Percentiles rank a stretch among this genome's conserved stretches.
These are phyloP conservation scores for Phyllostachys edulis DNA, from an alignment of 176 grass and related monocot genomes.

Conservation along the genomic window DNA sequence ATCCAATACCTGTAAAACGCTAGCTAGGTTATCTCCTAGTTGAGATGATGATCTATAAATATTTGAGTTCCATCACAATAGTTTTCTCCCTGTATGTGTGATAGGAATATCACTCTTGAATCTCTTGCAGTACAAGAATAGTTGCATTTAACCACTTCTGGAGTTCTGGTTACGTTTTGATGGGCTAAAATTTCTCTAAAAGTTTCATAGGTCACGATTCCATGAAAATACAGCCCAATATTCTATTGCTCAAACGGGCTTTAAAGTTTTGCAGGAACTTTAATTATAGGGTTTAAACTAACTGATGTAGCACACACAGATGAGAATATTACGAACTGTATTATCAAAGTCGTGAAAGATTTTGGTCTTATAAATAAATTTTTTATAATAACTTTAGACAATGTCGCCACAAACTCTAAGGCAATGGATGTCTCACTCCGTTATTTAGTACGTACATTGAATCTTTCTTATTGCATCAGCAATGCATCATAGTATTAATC, in stretches of 20 bases:
- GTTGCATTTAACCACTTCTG: neutral
- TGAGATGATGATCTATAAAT: slow-evolving; percentile 21
- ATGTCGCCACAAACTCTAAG: no score
- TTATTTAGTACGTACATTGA: no score
- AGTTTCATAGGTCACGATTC: neutral
- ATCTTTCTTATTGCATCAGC: no score
- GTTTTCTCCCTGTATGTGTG: neutral
- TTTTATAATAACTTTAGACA: no score
- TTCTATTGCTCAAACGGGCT: neutral
- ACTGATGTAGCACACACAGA: no score
- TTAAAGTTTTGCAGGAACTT: neutral
- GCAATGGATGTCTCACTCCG: no score
- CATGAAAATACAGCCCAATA: neutral
- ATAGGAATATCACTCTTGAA: neutral
- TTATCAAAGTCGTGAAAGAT: no score
- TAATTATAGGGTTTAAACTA: no score
- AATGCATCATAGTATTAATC: no score
- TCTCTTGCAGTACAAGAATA: neutral
- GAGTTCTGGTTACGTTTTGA: neutral
- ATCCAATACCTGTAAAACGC: slow-evolving; percentile 4
- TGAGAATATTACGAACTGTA: no score
- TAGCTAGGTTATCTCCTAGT: neutral
- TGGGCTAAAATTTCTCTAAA: neutral
- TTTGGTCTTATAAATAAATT: no score
- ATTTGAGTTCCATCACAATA: slow-evolving; percentile 24